Base-by-base conservation (phyloP, 257 asterid genomes). In the Plantago major region DNA sequence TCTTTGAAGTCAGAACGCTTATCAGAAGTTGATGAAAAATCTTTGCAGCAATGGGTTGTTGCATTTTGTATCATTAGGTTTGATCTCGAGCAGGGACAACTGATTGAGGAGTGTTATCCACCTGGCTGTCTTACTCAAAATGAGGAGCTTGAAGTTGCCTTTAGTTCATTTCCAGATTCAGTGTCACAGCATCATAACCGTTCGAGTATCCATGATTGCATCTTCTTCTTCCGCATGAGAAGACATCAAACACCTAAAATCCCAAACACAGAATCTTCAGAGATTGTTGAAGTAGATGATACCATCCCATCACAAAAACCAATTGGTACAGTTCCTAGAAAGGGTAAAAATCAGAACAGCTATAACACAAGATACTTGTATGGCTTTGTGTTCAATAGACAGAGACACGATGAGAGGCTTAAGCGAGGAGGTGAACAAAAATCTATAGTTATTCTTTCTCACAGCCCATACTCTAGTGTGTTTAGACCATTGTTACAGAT, bases 341-440 rank as follows among this genome's bases (percentile, higher is more conserved):
- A 72, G 71, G 71, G 76, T 58, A 81, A 68, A 66, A 64, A 54
- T 67, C 69, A 48, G 13, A 56, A 52, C 54, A 75, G 67, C 63
- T 66, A 63, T 37, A 66, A 64, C 62, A 76, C 88, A 46, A 82
- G 79, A 70, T 93, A 80, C 81, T 69, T 93, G 73, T 89, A 89
- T 28, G 99, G 96, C 22, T 93, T 84, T 70, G 99, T 93, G 50
- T 93, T 89, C 69, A 93, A 93, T 66, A 93, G 99, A 73, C 97
- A 93, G 78, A 89, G 95, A 71, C 99, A 87, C 43, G 99, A 93
- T 57, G 97, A 93, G 73, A 83, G 90, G 76, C 82, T 93, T 50
- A 93, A 89, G 74, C 82, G 97, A 57, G 99, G 99, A 33, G 99
- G 99, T 16, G 99, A 93, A 76, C 97, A 93, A 57, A 89, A 89